Evolutionary conservation across 306 rosid species (phyloP).

Genomic region (Elaeagnus macrophylla): DNA sequence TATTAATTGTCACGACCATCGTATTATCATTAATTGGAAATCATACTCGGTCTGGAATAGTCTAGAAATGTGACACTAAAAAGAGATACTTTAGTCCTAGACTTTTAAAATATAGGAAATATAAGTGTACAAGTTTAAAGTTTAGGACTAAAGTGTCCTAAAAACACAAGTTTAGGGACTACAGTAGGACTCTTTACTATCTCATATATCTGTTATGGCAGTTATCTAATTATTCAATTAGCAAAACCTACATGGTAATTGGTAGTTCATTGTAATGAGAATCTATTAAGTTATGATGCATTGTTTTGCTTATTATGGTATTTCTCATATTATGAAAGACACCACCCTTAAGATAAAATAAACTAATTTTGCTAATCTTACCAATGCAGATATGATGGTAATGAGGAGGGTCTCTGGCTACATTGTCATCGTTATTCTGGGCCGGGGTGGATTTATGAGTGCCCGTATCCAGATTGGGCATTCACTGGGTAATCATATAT

Average conservation of each 20-base stretch:
- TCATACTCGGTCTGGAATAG: too few species aligned
- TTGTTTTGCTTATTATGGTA: neutral
- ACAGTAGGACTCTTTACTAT: too few species aligned
- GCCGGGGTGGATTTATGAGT: slow-evolving; percentile 76
- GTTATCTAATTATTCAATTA: too few species aligned
- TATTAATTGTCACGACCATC: too few species aligned
- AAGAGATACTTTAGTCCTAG: too few species aligned
- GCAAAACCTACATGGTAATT: neutral
- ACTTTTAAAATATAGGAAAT: too few species aligned
- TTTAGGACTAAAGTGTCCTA: too few species aligned
- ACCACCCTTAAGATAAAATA: neutral
- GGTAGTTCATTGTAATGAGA: neutral
- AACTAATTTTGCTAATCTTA: neutral
- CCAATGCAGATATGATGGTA: slow-evolving; percentile 46
- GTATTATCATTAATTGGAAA: too few species aligned
- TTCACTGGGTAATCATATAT: slow-evolving; percentile 24
- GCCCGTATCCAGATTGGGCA: slow-evolving; percentile 84
- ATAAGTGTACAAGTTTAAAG: too few species aligned
- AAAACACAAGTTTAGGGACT: too few species aligned
- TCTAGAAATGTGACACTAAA: too few species aligned
- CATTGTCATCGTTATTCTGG: slow-evolving; percentile 68
- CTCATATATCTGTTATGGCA: neutral
- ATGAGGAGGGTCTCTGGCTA: slow-evolving; percentile 75
- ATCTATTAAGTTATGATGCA: neutral
- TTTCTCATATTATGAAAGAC: too few species aligned